Evolutionary conservation across 2,329 filamentous ascomycete species (phyloP).

Genomic region (Verticillium albo-atrum): DNA sequence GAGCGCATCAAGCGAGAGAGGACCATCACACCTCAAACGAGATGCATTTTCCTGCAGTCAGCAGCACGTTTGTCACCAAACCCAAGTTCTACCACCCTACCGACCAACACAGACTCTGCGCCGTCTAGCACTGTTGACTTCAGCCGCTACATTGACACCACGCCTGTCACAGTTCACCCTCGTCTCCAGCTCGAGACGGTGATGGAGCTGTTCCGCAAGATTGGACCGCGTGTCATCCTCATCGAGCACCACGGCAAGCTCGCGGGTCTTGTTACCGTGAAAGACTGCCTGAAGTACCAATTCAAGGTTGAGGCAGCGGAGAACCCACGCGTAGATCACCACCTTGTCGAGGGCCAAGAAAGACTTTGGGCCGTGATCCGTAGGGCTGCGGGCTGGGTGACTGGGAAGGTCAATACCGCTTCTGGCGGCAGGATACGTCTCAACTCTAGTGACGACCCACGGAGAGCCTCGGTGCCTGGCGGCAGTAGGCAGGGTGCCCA

Average conservation of each 20-base stretch:
- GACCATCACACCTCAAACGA: constrained; percentile 61
- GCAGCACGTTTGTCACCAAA: background rate
- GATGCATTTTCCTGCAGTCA: constrained; percentile 65
- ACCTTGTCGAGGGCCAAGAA: constrained; percentile 56
- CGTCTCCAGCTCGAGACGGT: constrained; percentile 90
- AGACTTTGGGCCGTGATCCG: constrained; percentile 58
- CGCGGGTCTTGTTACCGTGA: constrained; percentile 85
- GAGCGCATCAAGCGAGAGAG: constrained; percentile 70
- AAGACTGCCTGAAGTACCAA: constrained; percentile 95
- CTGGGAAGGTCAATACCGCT: constrained; percentile 45
- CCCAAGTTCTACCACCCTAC: constrained; percentile 38
- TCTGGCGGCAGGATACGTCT: constrained; percentile 56
- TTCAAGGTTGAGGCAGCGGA: constrained; percentile 91
- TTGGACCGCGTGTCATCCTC: constrained; percentile 88
- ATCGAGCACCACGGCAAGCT: constrained; percentile 86
- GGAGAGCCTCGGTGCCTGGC: constrained; percentile 24
- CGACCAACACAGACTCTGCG: constrained; percentile 53
- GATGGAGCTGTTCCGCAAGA: constrained; percentile 98
- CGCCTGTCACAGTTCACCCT: constrained; percentile 86
- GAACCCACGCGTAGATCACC: constrained; percentile 58
- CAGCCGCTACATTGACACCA: constrained; percentile 80
- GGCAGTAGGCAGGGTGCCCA: constrained; percentile 16
- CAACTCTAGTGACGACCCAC: constrained; percentile 28
- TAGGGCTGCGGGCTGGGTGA: constrained; percentile 52
- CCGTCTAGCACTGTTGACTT: constrained; percentile 67